Percentiles rank a stretch among this genome's conserved stretches.
phyloP scores from a whole-genome alignment of 2,329 filamentous ascomycete species.

The Paraphoma chrysanthemicola region DNA sequence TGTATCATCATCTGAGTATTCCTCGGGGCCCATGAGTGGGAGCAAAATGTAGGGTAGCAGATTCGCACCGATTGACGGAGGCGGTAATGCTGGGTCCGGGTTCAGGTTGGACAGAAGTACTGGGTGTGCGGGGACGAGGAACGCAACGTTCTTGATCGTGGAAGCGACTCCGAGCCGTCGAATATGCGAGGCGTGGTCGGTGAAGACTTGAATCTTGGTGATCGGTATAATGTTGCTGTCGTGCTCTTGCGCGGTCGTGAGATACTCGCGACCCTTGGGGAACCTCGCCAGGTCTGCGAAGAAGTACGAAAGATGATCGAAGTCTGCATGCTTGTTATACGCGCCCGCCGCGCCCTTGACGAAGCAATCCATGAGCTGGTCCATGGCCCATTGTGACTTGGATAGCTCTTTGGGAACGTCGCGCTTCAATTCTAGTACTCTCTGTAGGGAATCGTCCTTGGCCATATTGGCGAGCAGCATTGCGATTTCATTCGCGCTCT shows the following conservation, averaged over 20 bases:
- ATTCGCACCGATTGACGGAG: slow-evolving; percentile 72
- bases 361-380: slow-evolving; percentile 94
- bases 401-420: slow-evolving; percentile 72
- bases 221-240: slow-evolving; percentile 82
- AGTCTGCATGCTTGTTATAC: slow-evolving; percentile 86
- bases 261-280: slow-evolving; percentile 75
- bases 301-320: slow-evolving; percentile 91
- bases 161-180: slow-evolving; percentile 93
- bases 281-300: slow-evolving; percentile 91
- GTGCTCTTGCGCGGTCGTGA: slow-evolving; percentile 75
- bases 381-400: slow-evolving; percentile 76
- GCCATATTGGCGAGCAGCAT: slow-evolving; percentile 94
- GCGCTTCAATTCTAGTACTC: slow-evolving; percentile 72
- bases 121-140: slow-evolving; percentile 77
- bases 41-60: slow-evolving; percentile 88
- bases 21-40: slow-evolving; percentile 86
- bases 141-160: slow-evolving; percentile 92
- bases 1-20: slow-evolving; percentile 86
- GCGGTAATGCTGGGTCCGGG: slow-evolving; percentile 37
- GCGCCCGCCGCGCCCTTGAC: slow-evolving; percentile 85
- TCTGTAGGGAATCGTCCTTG: slow-evolving; percentile 77
- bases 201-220: slow-evolving; percentile 92
- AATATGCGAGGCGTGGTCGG: slow-evolving; percentile 83
- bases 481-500: slow-evolving; percentile 81
- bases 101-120: slow-evolving; percentile 64